Evolutionary conservation across 768 basidiomycete species (phyloP).

Genomic region (Pleurotus salmoneostramineus): DNA sequence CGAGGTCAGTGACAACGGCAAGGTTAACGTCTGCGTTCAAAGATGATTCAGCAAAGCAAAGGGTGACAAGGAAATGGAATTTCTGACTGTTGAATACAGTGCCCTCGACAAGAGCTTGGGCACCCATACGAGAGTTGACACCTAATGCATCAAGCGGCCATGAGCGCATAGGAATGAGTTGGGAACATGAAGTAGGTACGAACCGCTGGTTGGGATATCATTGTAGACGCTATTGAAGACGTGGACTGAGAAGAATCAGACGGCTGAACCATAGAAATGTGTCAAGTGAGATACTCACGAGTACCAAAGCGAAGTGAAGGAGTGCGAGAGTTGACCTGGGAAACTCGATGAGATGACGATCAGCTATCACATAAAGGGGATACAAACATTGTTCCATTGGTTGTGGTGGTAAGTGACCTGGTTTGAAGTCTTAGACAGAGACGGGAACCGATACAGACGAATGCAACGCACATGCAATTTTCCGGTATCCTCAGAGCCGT

Average conservation of each 20-base stretch:
- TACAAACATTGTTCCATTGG: neutral
- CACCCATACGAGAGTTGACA: conserved; percentile 4
- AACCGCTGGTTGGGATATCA: neutral
- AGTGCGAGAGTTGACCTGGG: conserved; percentile 1
- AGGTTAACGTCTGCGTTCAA: neutral
- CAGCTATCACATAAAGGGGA: neutral
- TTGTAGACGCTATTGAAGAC: conserved; percentile 3
- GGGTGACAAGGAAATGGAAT: neutral
- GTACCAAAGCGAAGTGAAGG: conserved; percentile 1
- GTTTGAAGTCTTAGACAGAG: neutral
- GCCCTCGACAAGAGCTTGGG: neutral
- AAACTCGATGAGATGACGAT: neutral
- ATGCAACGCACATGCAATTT: neutral
- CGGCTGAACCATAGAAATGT: neutral
- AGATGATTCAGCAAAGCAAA: neutral
- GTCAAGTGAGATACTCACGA: neutral
- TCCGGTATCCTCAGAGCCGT: conserved; percentile 27
- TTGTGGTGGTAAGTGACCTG: conserved; percentile 3
- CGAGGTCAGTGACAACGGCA: conserved; percentile 1
- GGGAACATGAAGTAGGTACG: neutral
- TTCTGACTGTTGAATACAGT: neutral
- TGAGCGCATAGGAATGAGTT: neutral
- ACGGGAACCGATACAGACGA: neutral
- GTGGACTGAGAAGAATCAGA: neutral
- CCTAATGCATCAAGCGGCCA: neutral